Conservation (phyloP, 768 basidiomycete genomes). For the Lactifluus pinguis region DNA sequence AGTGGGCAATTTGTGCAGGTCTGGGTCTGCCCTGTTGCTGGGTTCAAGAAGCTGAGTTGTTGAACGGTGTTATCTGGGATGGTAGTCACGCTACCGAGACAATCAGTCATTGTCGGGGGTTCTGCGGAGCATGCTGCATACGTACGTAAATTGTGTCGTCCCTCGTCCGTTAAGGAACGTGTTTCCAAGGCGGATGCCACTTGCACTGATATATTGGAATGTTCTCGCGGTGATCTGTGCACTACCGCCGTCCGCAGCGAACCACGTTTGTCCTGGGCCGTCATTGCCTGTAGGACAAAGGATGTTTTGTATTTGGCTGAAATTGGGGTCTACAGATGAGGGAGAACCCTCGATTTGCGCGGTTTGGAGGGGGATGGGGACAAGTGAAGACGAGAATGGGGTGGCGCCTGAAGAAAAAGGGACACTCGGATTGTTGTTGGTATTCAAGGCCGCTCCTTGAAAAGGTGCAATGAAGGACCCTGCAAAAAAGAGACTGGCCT, state of each 20-base stretch:
- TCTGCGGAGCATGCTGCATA: not conserved
- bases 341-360: slow-evolving; percentile 53
- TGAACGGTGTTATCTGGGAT: slow-evolving; percentile 85
- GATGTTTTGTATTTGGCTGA: slow-evolving; percentile 55
- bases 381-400: slow-evolving; percentile 83
- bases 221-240: slow-evolving; percentile 71
- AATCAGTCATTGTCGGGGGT: slow-evolving; percentile 10
- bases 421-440: slow-evolving; percentile 77
- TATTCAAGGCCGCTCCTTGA: slow-evolving; percentile 44
- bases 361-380: slow-evolving; percentile 60
- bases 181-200: slow-evolving; percentile 85
- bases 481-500: slow-evolving; percentile 71
- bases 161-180: slow-evolving; percentile 75
- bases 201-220: slow-evolving; percentile 64
- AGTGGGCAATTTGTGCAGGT: slow-evolving; percentile 84
- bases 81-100: slow-evolving; percentile 55
- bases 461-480: slow-evolving; percentile 83
- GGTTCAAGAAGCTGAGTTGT: slow-evolving; percentile 69
- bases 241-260: slow-evolving; percentile 58
- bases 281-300: slow-evolving; percentile 83
- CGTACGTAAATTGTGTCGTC: slow-evolving; percentile 83
- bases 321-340: slow-evolving; percentile 49
- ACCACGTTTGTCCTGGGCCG: slow-evolving; percentile 78
- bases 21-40: slow-evolving; percentile 57
- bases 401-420: slow-evolving; percentile 76